Base-by-base conservation (phyloP, 345 rosid species). In the Rhodomyrtus tomentosa region DNA sequence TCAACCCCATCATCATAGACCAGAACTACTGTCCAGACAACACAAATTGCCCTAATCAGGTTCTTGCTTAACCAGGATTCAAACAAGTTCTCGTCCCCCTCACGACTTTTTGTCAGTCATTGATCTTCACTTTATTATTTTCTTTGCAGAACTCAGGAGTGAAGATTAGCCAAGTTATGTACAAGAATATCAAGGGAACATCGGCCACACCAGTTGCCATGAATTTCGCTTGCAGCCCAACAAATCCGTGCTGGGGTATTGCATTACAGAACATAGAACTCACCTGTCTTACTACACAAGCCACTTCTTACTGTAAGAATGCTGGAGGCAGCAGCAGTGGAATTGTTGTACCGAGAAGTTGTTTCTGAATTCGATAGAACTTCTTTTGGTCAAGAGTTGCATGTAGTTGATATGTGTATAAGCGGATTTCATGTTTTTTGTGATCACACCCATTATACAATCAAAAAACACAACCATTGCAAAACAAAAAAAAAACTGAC, bases 1-100 rank as follows among this genome's bases (percentile, higher is more conserved):
- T 86, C 1, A 80, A 91, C 36, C 96, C 95, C 16, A 91, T 91
- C 21, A 76, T 92, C 21, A 91, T 94, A 12, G 95, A 94, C 76
- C 94, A 93, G 51, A 89, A 93, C 50, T 93, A 92, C 81, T 94
- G 96, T 72, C 95, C 95, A 50, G 87, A 87, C 52, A 11, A 73
- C 45, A 36, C 45, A 56, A 86, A 76, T 81, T 93, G 96, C 54
- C 95, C 95, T n/a, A 49, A 25, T 50, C 87, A 92, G 90, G 93
- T 92, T 21, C 76, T 36, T 2, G 25, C 14, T 68, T 68, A 68
- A 59, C 40, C 74, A 4, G 0, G 1, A 59, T 16, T 29, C 40
- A 8, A 36, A 32, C 45, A 68, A 68, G 22, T 10, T 40, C 21
- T 36, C 79, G 54, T 15, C 5, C 1, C n/a, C 38, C n/a, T 56